Evolutionary conservation across 2,329 filamentous ascomycete species (phyloP), one percentile per base, ranked within the genome.

Genomic region (Colletotrichum scovillei): DNA sequence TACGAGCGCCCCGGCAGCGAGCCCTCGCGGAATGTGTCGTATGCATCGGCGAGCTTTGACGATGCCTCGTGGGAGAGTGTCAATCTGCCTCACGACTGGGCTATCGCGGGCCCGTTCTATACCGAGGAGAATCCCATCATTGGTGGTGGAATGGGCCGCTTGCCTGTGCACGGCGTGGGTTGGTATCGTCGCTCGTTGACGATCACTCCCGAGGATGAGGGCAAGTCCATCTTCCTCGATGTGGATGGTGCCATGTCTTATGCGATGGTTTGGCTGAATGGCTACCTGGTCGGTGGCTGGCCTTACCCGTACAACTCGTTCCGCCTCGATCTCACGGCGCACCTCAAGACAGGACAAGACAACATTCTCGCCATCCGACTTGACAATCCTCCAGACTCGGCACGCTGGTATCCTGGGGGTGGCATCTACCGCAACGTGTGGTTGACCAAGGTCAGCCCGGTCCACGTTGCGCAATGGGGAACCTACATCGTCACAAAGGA

Each of bases 381-480:
- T 2, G 87, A 90, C 60, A 88, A 89, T 72, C 81, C 84, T 0
- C 52, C 84, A 0, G 81, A 87, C 19, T 86, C 82, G 2, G 86
- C 88, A 2, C 83, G 88, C 3, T 90, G 87, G 86, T 90, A 89
- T 73, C 87, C 88, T 4, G 88, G 88, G 16, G 88, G 81, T 14
- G 88, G 88, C 1, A 80, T 90, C 16, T 89, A 89, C 76, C 84
- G 87, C 1, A 88, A 88, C 70, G 81, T 89, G 4, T 90, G 87
- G 88, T 81, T 90, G 19, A 84, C 85, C 46, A 88, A 86, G 69
- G 84, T 85, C 12, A 78, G 84, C 46, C 77, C 82, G 1, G 80
- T 82, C 0, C 88, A 89, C 71, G 83, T 90, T 3, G 84, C 78
- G 9, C 85, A 89, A 57, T 87, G 81, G 59, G 88, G 88, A 4